Conservation (phyloP, 768 basidiomycete genomes). For the Dacryopinax spathularia region DNA sequence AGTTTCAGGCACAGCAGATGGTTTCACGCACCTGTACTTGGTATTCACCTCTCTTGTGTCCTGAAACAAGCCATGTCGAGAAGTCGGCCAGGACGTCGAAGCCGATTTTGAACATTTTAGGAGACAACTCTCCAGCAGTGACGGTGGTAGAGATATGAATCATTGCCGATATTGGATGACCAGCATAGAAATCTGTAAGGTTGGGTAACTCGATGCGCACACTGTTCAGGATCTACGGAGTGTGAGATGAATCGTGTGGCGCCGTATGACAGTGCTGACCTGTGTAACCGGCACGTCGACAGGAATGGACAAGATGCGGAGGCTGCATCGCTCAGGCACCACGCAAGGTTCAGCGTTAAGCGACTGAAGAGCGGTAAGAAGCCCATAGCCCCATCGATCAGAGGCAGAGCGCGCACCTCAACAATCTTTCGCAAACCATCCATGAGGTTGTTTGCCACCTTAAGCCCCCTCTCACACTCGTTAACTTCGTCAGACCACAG, state of each 20-base stretch:
- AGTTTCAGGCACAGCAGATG: constrained; percentile 16
- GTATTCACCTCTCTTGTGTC: constrained; percentile 75
- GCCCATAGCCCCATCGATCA: constrained; percentile 23
- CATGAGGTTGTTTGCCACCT: constrained; percentile 22
- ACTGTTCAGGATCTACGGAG: constrained; percentile 35
- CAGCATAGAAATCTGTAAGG: constrained; percentile 51
- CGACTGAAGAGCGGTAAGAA: constrained; percentile 22
- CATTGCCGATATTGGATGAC: constrained; percentile 63
- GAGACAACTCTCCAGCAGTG: constrained; percentile 43
- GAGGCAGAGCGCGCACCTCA: constrained; percentile 23
- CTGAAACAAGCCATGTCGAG: constrained; percentile 77
- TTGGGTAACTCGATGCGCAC: constrained; percentile 20
- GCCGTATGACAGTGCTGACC: constrained; percentile 31
- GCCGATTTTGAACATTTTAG: constrained; percentile 39
- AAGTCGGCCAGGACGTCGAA: constrained; percentile 67
- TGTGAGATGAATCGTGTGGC: constrained; percentile 33
- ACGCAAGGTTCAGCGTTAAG: constrained; percentile 31
- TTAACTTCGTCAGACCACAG: not conserved
- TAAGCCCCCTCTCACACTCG: constrained; percentile 10
- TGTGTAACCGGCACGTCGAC: constrained; percentile 73
- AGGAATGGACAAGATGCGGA: constrained; percentile 57
- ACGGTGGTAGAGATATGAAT: constrained; percentile 59
- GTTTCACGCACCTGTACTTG: constrained; percentile 55
- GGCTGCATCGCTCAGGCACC: not conserved
- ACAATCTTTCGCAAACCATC: constrained; percentile 19